Evolutionary conservation across 257 asterid genomes (phyloP).

Genomic region (Gentiana dahurica): DNA sequence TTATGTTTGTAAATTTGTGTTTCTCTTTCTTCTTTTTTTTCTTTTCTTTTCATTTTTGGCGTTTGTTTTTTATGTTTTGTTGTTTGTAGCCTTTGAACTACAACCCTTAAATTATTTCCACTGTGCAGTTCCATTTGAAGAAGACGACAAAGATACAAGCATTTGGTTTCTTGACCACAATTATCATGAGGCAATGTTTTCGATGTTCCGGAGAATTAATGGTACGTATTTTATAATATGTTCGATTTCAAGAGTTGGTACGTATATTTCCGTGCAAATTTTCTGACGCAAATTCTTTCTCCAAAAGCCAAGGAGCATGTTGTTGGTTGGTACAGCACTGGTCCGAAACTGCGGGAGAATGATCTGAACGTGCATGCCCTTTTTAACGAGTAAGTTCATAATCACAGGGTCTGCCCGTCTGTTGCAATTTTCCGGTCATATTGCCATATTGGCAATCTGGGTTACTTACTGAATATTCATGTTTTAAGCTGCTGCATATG

Average conservation of each 20-base stretch:
- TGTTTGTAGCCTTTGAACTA: not conserved
- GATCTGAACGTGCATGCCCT: constrained; percentile 69
- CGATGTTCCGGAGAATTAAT: constrained; percentile 90
- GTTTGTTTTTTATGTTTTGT: not conserved
- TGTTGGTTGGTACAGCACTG: constrained; percentile 99
- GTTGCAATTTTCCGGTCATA: not conserved
- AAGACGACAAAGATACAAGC: constrained; percentile 88
- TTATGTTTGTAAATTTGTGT: not conserved
- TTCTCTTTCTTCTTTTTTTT: not conserved
- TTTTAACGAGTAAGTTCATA: constrained; percentile 58
- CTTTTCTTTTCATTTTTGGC: not conserved
- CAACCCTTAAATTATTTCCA: constrained; percentile 12
- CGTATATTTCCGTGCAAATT: constrained; percentile 1
- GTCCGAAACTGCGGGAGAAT: constrained; percentile 85
- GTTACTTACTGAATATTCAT: too few relatives aligned
- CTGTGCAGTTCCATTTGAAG: constrained; percentile 88
- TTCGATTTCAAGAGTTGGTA: too few relatives aligned
- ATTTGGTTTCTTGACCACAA: constrained; percentile 98
- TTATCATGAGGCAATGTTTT: constrained; percentile 90
- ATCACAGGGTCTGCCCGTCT: too few relatives aligned
- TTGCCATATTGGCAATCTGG: too few relatives aligned
- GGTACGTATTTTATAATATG: constrained; percentile 24
- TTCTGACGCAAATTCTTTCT: constrained; percentile 11
- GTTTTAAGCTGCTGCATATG: too few relatives aligned
- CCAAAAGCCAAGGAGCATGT: constrained; percentile 88